Base-by-base conservation (phyloP, 331 rosid species). In the Acacia concinna region DNA sequence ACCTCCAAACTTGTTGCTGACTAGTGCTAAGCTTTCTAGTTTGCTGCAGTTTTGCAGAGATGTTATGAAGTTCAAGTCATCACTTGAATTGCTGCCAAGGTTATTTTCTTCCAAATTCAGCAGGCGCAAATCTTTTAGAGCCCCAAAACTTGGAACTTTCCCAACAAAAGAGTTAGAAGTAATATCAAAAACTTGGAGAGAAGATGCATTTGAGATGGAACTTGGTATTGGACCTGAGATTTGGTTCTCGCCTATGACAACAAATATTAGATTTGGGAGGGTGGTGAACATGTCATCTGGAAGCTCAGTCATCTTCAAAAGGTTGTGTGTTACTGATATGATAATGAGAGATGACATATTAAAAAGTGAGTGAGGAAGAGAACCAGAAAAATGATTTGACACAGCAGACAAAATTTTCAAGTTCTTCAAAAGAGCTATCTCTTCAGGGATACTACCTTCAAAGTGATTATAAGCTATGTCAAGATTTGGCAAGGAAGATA, bases 121-220 rank as follows among this genome's bases (percentile, higher is more conserved):
- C 18, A 41, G 1, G 6, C 20, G 0, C 7, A 72, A 21, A 38
- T 75, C 59, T 41, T 57, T 20, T 18, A 27, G 31, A 5, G n/a
- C 27, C 41, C 79, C 59, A 9, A 75, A 20, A 59, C 20, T 60
- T 0, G 79, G 79, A 60, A 75, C 71, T 41, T 41, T 1, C 5
- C 71, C 79, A 3, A 28, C 20, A 28, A 75, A 60, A 20, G 3
- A 0, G 31, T 40, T 30, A 0, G 1, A 0, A 1, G 11, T 0
- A 0, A 60, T 60, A 60, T 46, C 67, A 77, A 84, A 80, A 0
- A 0, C 0, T 23, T 34, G 17, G 4, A 86, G 85, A 0, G 30
- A 9, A 23, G 89, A 80, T 21, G 87, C 85, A 32, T 83, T 86
- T 11, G 73, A 67, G 38, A 83, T 49, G n/a, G 83, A 52, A 62